These are phyloP conservation scores for Pholiota adiposa DNA, from an alignment of 1,284 basidiomycete species.

Conservation along the genomic window DNA sequence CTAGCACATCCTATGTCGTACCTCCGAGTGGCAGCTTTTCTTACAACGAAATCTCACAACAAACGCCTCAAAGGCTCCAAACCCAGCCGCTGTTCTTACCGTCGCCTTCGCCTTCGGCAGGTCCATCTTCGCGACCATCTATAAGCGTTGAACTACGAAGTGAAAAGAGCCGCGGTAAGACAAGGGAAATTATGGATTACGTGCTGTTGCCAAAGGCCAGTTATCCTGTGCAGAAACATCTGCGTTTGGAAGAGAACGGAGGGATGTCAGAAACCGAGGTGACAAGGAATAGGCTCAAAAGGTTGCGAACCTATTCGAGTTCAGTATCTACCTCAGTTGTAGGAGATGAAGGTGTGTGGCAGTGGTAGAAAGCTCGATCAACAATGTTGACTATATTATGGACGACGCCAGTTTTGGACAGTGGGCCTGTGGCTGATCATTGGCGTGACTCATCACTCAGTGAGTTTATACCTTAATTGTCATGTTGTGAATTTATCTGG, in stretches of 20 bases:
- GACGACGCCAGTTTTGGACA: not conserved
- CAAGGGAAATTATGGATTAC: constrained; percentile 25
- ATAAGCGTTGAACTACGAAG: not conserved
- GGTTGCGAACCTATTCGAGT: constrained; percentile 3
- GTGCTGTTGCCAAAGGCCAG: constrained; percentile 37
- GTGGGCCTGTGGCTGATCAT: constrained; percentile 9
- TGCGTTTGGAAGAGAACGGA: constrained; percentile 11
- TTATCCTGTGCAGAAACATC: constrained; percentile 30
- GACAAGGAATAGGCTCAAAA: constrained; percentile 2
- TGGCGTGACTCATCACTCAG: constrained; percentile 15
- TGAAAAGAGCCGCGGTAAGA: not conserved
- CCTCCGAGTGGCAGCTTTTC: not conserved
- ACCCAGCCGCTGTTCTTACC: constrained; percentile 36
- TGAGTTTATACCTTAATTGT: constrained; percentile 15
- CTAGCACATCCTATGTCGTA: not conserved
- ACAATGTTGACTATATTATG: constrained; percentile 12
- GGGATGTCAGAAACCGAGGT: constrained; percentile 2
- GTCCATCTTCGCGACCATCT: not conserved
- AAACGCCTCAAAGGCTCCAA: not conserved
- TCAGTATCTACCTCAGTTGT: constrained; percentile 14
- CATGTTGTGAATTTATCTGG: constrained; percentile 1
- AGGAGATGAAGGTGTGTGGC: constrained; percentile 25
- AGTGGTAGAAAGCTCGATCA: constrained; percentile 11
- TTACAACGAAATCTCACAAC: not conserved
- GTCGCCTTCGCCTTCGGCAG: constrained; percentile 30